Percentiles rank a stretch among this genome's conserved stretches.
Conservation (phyloP, 345 rosid genomes). For the Zanthoxylum bungeanum region DNA sequence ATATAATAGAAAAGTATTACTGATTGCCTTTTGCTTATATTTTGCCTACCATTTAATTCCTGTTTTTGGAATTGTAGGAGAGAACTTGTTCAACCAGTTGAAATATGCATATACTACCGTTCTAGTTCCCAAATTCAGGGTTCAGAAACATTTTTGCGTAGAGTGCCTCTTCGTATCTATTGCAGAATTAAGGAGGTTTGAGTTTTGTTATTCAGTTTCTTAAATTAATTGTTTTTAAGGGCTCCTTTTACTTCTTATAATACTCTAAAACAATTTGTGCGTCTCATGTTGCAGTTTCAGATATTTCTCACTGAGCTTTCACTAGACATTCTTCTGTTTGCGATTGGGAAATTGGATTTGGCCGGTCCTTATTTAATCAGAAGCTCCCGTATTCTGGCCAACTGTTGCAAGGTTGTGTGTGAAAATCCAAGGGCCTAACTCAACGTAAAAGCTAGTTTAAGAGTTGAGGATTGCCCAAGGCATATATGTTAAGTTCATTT, state of each 20-base stretch:
- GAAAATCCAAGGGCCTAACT: no score
- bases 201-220: conserved; percentile 1
- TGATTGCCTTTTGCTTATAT: conserved; percentile 11
- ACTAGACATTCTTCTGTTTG: conserved; percentile 75
- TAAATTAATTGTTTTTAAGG: conserved; percentile 6
- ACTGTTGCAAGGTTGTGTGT: conserved; percentile 78
- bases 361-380: conserved; percentile 88
- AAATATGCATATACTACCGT: conserved; percentile 61
- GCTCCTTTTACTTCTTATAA: conserved; percentile 9
- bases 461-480: no score
- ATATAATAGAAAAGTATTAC: conserved; percentile 9
- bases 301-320: conserved; percentile 72
- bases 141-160: conserved; percentile 25
- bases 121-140: conserved; percentile 41
- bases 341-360: conserved; percentile 66
- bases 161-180: conserved; percentile 65
- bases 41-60: conserved; percentile 4
- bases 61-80: conserved; percentile 47
- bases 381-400: conserved; percentile 61
- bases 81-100: conserved; percentile 68
- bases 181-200: conserved; percentile 75
- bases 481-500: no score
- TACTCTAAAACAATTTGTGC: conserved; percentile 19
- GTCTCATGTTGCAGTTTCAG: conserved; percentile 55
- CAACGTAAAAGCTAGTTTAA: no score